phyloP scores from a whole-genome alignment of 352 stramenopile genomes.

The Globisporangium canariense region DNA sequence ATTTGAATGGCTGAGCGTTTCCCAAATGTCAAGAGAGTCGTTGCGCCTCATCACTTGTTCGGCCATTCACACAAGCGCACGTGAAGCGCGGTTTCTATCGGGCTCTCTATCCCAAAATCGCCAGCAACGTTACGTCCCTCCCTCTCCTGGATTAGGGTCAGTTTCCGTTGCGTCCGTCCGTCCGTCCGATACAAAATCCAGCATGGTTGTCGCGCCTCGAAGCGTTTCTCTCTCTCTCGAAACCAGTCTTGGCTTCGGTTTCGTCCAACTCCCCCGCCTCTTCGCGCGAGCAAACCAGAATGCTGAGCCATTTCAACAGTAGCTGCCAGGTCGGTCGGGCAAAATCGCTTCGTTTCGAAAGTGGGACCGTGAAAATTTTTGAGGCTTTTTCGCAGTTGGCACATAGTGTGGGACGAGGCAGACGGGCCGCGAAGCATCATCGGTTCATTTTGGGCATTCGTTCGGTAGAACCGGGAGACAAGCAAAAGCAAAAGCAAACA shows the following conservation, averaged over 20 bases:
- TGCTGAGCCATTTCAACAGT: slow-evolving; percentile 2
- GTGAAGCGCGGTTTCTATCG: too few species aligned
- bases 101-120: too few species aligned
- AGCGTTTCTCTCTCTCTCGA: too few species aligned
- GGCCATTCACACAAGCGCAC: too few species aligned
- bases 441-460: too few species aligned
- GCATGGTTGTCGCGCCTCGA: not conserved
- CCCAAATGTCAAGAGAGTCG: not conserved
- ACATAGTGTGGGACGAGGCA: slow-evolving; percentile 1
- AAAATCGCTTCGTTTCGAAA: not conserved
- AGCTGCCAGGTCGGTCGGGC: not conserved
- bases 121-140: too few species aligned
- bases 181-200: not conserved
- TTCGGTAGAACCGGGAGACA: too few species aligned
- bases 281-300: not conserved
- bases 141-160: not conserved
- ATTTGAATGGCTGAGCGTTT: too few species aligned
- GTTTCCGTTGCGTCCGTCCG: not conserved
- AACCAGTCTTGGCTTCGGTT: too few species aligned
- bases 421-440: not conserved
- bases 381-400: slow-evolving; percentile 11
- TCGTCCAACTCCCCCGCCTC: too few species aligned
- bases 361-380: slow-evolving; percentile 10
- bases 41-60: too few species aligned
- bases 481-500: too few species aligned